Conservation (phyloP, 768 basidiomycete species). For the Dioszegia hungarica region DNA sequence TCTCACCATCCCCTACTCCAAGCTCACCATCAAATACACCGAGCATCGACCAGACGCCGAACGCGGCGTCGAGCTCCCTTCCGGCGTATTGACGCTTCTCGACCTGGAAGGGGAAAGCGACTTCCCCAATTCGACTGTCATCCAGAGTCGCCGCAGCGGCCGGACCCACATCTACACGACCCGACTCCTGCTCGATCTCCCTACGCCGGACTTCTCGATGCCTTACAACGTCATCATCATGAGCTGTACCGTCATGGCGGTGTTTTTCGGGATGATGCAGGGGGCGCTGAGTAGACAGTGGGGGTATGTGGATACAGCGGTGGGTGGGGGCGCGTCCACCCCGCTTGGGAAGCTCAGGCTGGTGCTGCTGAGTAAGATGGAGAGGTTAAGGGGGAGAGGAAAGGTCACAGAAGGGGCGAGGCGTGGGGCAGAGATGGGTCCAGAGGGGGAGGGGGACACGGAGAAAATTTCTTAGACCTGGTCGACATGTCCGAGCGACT, state of each 20-base stretch:
- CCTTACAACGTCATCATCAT: slow-evolving; percentile 99
- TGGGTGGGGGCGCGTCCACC: background rate
- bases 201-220: slow-evolving; percentile 99
- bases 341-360: background rate
- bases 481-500: too few relatives aligned
- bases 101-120: slow-evolving; percentile 44
- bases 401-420: background rate
- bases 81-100: slow-evolving; percentile 57
- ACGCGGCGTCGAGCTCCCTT: slow-evolving; percentile 87
- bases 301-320: slow-evolving; percentile 49
- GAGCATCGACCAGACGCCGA: slow-evolving; percentile 95
- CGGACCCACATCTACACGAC: slow-evolving; percentile 62
- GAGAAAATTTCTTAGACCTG: too few relatives aligned
- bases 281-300: slow-evolving; percentile 78
- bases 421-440: background rate
- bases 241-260: slow-evolving; percentile 75
- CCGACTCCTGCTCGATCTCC: slow-evolving; percentile 79
- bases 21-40: slow-evolving; percentile 84
- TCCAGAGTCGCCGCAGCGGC: background rate
- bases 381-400: background rate
- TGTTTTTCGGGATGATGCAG: slow-evolving; percentile 89
- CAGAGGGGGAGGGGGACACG: too few relatives aligned
- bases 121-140: background rate
- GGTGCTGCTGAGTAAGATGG: background rate
- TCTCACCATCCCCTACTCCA: slow-evolving; percentile 68